phyloP scores from a whole-genome alignment of 2,329 filamentous ascomycete species.

The Colletotrichum filicis region DNA sequence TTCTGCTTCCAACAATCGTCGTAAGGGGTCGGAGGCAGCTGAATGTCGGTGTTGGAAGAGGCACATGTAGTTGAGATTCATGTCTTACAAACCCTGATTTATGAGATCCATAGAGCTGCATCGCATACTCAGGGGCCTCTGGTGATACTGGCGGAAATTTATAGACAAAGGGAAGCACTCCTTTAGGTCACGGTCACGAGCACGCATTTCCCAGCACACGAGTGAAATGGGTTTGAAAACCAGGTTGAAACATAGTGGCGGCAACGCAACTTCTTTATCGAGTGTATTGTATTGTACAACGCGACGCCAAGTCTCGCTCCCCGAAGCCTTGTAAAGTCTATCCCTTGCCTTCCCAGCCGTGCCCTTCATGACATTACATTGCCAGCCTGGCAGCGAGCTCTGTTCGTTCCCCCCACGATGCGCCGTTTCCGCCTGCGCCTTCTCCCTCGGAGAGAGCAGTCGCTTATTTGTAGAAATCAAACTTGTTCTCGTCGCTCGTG shows the following conservation, averaged over 20 bases:
- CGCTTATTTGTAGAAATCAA: conserved; percentile 89
- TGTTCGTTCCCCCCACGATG: not conserved
- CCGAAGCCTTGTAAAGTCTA: conserved; percentile 29
- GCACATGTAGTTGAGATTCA: too few relatives aligned
- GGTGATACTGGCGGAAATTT: too few relatives aligned
- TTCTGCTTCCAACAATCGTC: too few relatives aligned
- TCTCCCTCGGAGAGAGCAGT: not conserved
- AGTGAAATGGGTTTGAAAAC: not conserved
- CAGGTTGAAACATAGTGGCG: not conserved
- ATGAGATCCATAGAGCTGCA: too few relatives aligned
- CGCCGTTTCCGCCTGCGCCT: not conserved
- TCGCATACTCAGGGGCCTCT: too few relatives aligned
- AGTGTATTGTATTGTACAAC: conserved; percentile 34
- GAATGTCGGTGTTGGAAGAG: too few relatives aligned
- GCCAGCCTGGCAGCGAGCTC: conserved; percentile 20
- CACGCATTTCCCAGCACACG: not conserved
- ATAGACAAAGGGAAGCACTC: too few relatives aligned
- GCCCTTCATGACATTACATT: conserved; percentile 15
- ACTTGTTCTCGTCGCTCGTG: conserved; percentile 74
- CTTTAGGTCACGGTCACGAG: too few relatives aligned
- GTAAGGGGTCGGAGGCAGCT: too few relatives aligned
- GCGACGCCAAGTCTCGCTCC: conserved; percentile 22
- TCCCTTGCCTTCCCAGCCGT: conserved; percentile 11
- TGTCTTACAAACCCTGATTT: too few relatives aligned
- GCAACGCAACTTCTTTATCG: conserved; percentile 23